These are phyloP conservation scores for Actinomucor elegans DNA, from an alignment of 371 early-diverging fungal genomes.

Conservation along the genomic window DNA sequence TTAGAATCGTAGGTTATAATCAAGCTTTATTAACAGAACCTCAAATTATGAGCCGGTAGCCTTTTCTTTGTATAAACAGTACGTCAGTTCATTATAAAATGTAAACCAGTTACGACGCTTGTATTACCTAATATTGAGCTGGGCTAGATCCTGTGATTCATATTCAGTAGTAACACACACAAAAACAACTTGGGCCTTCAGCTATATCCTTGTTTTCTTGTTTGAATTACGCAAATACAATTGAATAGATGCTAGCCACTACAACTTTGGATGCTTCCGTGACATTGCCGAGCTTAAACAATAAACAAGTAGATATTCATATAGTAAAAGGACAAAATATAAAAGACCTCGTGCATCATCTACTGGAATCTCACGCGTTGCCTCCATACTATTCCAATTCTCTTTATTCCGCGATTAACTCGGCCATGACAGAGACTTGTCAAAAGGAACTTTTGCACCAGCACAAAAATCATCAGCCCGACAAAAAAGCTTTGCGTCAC, in stretches of 20 bases:
- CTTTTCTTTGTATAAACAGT: too few relatives aligned
- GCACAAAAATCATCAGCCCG: not conserved
- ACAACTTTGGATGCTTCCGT: constrained; percentile 4
- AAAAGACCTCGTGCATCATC: constrained; percentile 40
- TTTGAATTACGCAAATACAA: too few relatives aligned
- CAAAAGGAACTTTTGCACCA: constrained; percentile 7
- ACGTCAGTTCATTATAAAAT: too few relatives aligned
- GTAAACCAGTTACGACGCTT: too few relatives aligned
- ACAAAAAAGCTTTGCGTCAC: constrained; percentile 10
- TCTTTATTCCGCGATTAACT: constrained; percentile 41
- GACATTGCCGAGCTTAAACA: not conserved
- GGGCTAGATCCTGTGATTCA: too few relatives aligned
- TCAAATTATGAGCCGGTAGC: too few relatives aligned
- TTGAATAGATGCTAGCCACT: constrained; percentile 4
- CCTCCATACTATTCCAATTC: constrained; percentile 48
- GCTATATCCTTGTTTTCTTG: too few relatives aligned
- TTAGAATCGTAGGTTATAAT: too few relatives aligned
- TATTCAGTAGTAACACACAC: too few relatives aligned
- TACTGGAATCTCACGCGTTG: constrained; percentile 35
- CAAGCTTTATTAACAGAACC: too few relatives aligned
- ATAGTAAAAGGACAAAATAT: constrained; percentile 45
- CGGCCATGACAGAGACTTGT: constrained; percentile 24
- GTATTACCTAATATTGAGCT: too few relatives aligned
- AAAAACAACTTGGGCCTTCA: too few relatives aligned
- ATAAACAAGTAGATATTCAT: constrained; percentile 4